A percentile compares a stretch with the other conserved stretches of the same genome.
phyloP scores from a whole-genome alignment of 2,329 filamentous ascomycete species.

The Claviceps capensis region DNA sequence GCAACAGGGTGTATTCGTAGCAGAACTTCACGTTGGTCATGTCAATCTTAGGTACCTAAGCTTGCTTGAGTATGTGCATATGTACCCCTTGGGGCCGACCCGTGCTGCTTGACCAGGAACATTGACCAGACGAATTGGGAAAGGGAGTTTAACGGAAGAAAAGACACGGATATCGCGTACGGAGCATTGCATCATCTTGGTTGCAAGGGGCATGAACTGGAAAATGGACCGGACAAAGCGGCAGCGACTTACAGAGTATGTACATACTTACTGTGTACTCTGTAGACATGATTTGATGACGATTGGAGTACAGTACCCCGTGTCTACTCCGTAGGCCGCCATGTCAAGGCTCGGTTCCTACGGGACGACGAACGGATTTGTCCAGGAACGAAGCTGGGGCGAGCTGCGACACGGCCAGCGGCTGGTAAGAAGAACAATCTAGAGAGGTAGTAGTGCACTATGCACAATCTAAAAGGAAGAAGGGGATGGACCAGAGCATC shows the following conservation, averaged over 20 bases:
- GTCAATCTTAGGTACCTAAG: neutral
- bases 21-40: neutral
- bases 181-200: too few relatives aligned
- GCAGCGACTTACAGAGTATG: too few relatives aligned
- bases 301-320: neutral
- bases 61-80: neutral
- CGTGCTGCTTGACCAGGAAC: neutral
- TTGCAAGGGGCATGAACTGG: too few relatives aligned
- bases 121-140: neutral
- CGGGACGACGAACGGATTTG: neutral
- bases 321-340: neutral
- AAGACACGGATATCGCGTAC: neutral
- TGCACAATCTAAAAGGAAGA: too few relatives aligned
- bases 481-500: too few relatives aligned
- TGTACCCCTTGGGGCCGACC: neutral
- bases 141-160: neutral
- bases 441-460: neutral
- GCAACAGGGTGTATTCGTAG: neutral
- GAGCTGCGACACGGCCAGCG: neutral
- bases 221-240: too few relatives aligned
- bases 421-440: neutral
- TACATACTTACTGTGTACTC: too few relatives aligned
- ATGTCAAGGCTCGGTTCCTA: neutral
- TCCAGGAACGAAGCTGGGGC: neutral
- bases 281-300: too few relatives aligned